phyloP scores from a whole-genome alignment of 192 early-diverging fungal species.

The Thoreauomyces humboldtii region DNA sequence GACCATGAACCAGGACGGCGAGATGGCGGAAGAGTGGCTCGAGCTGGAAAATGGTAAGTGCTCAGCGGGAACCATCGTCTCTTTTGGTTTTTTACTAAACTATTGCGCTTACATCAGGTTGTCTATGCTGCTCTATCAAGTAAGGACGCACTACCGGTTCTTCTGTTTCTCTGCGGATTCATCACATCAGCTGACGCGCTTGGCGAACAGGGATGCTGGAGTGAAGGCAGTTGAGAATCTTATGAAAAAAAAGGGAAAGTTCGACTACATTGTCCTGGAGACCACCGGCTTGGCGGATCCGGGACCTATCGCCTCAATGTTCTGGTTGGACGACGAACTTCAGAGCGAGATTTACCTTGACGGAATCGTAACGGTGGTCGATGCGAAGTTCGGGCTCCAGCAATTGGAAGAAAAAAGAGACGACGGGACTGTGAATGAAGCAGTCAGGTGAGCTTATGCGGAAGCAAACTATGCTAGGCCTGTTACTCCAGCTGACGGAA shows the following conservation, averaged over 20 bases:
- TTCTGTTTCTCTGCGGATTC: neutral
- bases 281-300: constrained; percentile 83
- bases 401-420: constrained; percentile 48
- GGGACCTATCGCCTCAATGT: constrained; percentile 89
- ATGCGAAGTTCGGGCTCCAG: constrained; percentile 54
- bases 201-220: constrained; percentile 72
- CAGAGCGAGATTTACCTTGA: constrained; percentile 87
- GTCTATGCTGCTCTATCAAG: constrained; percentile 97
- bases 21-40: constrained; percentile 92
- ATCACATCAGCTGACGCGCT: no score
- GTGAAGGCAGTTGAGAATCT: constrained; percentile 91
- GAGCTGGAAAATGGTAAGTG: constrained; percentile 90
- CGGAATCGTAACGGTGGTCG: constrained; percentile 85
- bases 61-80: no score
- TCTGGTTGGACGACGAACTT: constrained; percentile 96
- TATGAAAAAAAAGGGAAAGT: constrained; percentile 87
- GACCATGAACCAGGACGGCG: constrained; percentile 75
- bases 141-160: no score
- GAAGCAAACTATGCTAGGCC: no score
- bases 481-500: no score
- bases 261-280: constrained; percentile 95
- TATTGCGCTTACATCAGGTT: no score
- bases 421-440: constrained; percentile 72
- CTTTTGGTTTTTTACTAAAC: no score
- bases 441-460: constrained; percentile 65